phyloP scores from a whole-genome alignment of 2,329 filamentous ascomycete species.

The Talaromyces sp. region DNA sequence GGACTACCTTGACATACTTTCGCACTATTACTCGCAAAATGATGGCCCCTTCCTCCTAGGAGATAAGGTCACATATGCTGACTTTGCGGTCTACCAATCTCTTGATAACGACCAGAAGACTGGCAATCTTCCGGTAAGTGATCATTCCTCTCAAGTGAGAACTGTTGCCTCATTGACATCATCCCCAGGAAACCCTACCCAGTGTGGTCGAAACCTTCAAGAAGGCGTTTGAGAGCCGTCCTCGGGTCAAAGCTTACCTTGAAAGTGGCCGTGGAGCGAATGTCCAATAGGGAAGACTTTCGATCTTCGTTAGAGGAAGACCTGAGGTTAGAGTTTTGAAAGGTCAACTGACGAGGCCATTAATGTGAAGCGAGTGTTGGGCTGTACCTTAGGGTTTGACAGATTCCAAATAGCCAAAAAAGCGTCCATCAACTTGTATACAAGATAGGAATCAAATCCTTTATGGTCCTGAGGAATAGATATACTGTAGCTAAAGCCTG shows the following conservation, averaged over 20 bases:
- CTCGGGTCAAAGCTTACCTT: constrained; percentile 3
- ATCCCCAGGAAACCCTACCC: neutral
- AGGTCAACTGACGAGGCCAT: too few species aligned
- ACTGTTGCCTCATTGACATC: neutral
- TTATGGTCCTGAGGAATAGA: neutral
- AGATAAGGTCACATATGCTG: constrained; percentile 2
- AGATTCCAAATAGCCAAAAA: neutral
- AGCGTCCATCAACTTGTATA: neutral
- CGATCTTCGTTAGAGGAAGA: neutral
- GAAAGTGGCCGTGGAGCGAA: neutral
- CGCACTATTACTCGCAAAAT: constrained; percentile 6
- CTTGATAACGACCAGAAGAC: constrained; percentile 4
- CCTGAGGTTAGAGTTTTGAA: too few species aligned
- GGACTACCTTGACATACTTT: neutral
- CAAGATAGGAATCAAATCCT: too few species aligned
- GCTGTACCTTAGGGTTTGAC: neutral
- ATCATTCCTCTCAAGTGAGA: neutral
- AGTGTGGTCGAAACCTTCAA: neutral
- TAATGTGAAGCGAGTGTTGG: neutral
- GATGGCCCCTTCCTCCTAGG: constrained; percentile 4
- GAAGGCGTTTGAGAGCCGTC: constrained; percentile 1
- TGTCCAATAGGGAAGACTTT: neutral
- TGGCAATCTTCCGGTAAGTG: constrained; percentile 5
- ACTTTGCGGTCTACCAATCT: constrained; percentile 14
- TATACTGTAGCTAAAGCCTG: too few species aligned